Percentiles rank a stretch among this genome's conserved stretches.
phyloP scores from a whole-genome alignment of 2,329 filamentous ascomycete genomes.

The Coleophoma eucalyptorum region DNA sequence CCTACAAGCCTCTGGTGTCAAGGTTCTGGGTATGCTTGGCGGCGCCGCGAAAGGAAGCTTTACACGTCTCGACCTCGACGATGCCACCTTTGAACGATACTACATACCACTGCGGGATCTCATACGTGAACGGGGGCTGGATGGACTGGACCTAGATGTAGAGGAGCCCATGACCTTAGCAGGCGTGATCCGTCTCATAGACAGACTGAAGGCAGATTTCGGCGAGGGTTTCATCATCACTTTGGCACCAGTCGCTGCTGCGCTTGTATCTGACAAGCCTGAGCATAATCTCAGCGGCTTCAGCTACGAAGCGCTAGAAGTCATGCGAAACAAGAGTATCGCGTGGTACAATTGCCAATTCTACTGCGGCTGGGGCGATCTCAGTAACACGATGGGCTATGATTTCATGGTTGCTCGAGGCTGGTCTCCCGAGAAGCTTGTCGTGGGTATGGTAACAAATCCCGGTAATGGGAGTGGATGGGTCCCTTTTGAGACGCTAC shows the following conservation, averaged over 20 bases:
- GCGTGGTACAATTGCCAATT: slow-evolving; percentile 91
- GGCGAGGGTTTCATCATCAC: slow-evolving; percentile 71
- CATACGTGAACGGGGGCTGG: slow-evolving; percentile 55
- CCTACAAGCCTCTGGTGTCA: slow-evolving; percentile 70
- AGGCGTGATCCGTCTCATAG: slow-evolving; percentile 64
- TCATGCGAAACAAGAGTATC: slow-evolving; percentile 60
- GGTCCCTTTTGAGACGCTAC: slow-evolving; percentile 55
- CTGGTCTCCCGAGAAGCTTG: slow-evolving; percentile 70
- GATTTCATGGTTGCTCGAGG: slow-evolving; percentile 55
- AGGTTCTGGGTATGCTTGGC: slow-evolving; percentile 82
- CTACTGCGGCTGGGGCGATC: slow-evolving; percentile 73
- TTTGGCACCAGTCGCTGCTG: slow-evolving; percentile 76
- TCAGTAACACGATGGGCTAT: slow-evolving; percentile 39
- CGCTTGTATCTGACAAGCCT: slow-evolving; percentile 53
- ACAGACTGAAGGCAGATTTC: slow-evolving; percentile 66
- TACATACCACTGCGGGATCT: slow-evolving; percentile 66
- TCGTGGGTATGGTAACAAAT: slow-evolving; percentile 79
- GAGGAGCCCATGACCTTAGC: slow-evolving; percentile 71
- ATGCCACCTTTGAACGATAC: slow-evolving; percentile 65
- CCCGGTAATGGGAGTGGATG: slow-evolving; percentile 68
- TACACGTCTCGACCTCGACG: slow-evolving; percentile 50
- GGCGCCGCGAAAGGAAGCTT: slow-evolving; percentile 78
- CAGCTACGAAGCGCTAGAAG: slow-evolving; percentile 71
- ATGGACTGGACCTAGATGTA: slow-evolving; percentile 75
- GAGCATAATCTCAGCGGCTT: slow-evolving; percentile 76